Percentiles rank a stretch among this genome's conserved stretches.
Evolutionary conservation across 345 rosid species (phyloP).

Genomic region (Eucalyptus shirleyi): DNA sequence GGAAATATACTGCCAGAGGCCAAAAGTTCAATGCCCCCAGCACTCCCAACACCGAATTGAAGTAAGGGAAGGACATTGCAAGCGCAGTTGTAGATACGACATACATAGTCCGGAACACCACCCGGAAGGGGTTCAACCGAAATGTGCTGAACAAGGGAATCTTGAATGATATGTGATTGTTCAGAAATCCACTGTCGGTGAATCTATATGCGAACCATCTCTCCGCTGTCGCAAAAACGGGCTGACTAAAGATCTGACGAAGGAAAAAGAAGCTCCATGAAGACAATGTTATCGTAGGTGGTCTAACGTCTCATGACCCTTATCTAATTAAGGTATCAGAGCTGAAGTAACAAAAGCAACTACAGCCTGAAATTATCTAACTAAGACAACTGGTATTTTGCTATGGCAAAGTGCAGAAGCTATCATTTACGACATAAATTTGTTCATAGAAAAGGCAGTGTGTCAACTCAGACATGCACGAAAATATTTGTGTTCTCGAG

Average conservation of each 20-base stretch:
- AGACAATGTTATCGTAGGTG: neutral
- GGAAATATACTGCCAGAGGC: slow-evolving; percentile 3
- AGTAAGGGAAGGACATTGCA: slow-evolving; percentile 1
- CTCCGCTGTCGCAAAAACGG: neutral
- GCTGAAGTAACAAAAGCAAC: neutral
- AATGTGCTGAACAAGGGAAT: neutral
- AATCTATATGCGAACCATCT: neutral
- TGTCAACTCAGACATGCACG: neutral
- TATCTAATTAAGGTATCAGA: neutral
- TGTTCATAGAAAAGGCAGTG: neutral
- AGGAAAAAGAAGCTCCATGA: neutral
- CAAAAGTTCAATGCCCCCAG: neutral
- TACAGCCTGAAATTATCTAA: neutral
- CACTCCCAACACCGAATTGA: neutral
- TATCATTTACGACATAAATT: neutral
- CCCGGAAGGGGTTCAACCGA: neutral
- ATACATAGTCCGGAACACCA: neutral
- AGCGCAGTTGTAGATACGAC: neutral
- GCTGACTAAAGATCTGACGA: neutral
- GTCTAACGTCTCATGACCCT: neutral
- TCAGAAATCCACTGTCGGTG: neutral
- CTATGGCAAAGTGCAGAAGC: neutral
- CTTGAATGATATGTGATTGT: neutral
- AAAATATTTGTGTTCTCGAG: neutral
- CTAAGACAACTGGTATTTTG: neutral